These are phyloP conservation scores for Fusarium piperis DNA, from an alignment of 2,329 filamentous ascomycete species.

Conservation along the genomic window DNA sequence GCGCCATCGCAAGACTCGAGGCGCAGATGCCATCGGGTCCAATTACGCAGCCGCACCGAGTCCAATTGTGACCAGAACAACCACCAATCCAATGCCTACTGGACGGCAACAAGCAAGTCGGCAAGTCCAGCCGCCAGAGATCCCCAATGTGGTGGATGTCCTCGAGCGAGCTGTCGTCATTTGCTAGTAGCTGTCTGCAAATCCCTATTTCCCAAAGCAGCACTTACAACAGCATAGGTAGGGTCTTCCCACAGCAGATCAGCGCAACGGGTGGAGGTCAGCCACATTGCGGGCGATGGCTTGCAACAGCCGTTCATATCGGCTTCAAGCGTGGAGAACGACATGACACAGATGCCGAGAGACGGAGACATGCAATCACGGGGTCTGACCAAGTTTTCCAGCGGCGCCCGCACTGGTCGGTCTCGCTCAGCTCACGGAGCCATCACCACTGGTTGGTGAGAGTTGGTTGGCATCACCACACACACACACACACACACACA, in stretches of 20 bases:
- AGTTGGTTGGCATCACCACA: conserved; percentile 1
- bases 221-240: not conserved
- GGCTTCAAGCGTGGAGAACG: conserved; percentile 5
- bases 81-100: not conserved
- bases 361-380: conserved; percentile 5
- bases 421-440: conserved; percentile 10
- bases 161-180: conserved; percentile 8
- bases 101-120: not conserved
- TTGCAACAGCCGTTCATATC: conserved; percentile 8
- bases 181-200: conserved; percentile 7
- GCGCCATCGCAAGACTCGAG: conserved; percentile 34
- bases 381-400: conserved; percentile 5
- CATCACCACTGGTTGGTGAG: conserved; percentile 1
- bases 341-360: conserved; percentile 4
- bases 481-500: not conserved
- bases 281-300: conserved; percentile 1
- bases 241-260: not conserved
- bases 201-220: not conserved
- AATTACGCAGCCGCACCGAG: not conserved
- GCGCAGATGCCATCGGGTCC: conserved; percentile 31
- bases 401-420: not conserved
- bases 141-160: not conserved
- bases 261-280: not conserved
- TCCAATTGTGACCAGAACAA: conserved; percentile 5
- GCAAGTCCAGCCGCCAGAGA: not conserved